Percentiles rank a stretch among this genome's conserved stretches.
phyloP scores from a whole-genome alignment of 176 grass and related monocot genomes.

The Bromus sterilis region DNA sequence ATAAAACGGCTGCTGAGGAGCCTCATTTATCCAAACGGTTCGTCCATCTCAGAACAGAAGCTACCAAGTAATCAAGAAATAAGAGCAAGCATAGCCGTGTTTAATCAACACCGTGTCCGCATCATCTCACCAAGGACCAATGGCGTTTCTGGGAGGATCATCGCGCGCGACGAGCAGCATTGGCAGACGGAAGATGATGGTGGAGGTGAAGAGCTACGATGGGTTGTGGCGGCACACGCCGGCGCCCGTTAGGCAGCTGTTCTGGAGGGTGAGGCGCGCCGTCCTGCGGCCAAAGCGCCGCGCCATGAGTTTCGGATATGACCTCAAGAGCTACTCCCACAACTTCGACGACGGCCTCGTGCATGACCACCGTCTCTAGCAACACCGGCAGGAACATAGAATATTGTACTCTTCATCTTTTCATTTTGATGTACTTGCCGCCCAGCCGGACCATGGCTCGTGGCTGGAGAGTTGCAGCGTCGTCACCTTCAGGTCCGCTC shows the following conservation, averaged over 20 bases:
- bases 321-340: too few relatives aligned
- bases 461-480: too few relatives aligned
- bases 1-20: not conserved
- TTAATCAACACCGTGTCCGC: too few relatives aligned
- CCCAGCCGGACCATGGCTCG: too few relatives aligned
- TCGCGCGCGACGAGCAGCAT: not conserved
- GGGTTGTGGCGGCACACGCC: too few relatives aligned
- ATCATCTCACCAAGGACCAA: not conserved
- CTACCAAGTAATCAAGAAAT: not conserved
- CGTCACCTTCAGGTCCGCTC: too few relatives aligned
- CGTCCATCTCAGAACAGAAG: not conserved
- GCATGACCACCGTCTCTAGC: not conserved
- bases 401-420: too few relatives aligned
- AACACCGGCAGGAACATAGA: too few relatives aligned
- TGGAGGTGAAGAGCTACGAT: too few relatives aligned
- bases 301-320: slow-evolving; percentile 8
- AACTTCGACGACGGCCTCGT: slow-evolving; percentile 39
- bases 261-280: slow-evolving; percentile 18
- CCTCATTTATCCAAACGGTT: not conserved
- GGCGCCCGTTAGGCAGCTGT: slow-evolving; percentile 13
- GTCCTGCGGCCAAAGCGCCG: not conserved
- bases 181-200: too few relatives aligned
- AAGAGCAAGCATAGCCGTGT: not conserved
- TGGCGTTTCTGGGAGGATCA: not conserved
- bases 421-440: too few relatives aligned